phyloP scores from a whole-genome alignment of 139 green algal species.

The Chlorella sp. region DNA sequence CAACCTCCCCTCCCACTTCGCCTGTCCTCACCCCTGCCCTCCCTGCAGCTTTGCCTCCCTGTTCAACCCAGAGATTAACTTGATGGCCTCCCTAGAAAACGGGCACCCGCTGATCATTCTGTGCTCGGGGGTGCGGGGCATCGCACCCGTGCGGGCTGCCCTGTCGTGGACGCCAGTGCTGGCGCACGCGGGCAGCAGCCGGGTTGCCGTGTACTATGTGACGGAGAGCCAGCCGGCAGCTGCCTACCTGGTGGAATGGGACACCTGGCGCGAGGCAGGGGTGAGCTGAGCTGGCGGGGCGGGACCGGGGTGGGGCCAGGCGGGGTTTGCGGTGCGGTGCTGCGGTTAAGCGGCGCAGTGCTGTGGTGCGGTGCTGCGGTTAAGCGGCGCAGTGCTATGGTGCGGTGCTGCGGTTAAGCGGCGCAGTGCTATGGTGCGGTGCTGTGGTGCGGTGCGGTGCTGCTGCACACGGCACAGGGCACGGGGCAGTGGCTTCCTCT shows the following conservation, averaged over 20 bases:
- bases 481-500: too few relatives aligned
- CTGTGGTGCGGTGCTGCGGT: too few relatives aligned
- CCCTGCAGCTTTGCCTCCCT: slow-evolving; percentile 70
- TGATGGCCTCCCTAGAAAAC: slow-evolving; percentile 70
- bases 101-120: slow-evolving; percentile 74
- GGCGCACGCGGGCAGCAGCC: slow-evolving; percentile 71
- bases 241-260: slow-evolving; percentile 83
- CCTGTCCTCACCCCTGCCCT: neutral
- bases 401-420: too few relatives aligned
- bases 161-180: slow-evolving; percentile 80
- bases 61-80: slow-evolving; percentile 64
- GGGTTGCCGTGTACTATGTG: slow-evolving; percentile 54
- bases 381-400: too few relatives aligned
- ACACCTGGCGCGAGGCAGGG: slow-evolving; percentile 79
- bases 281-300: slow-evolving; percentile 44
- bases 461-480: too few relatives aligned
- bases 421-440: too few relatives aligned
- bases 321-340: too few relatives aligned
- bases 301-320: too few relatives aligned
- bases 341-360: too few relatives aligned
- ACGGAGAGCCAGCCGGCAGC: slow-evolving; percentile 50
- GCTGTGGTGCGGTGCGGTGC: too few relatives aligned
- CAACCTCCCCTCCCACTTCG: neutral
- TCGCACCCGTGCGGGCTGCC: slow-evolving; percentile 68
- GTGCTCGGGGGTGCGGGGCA: slow-evolving; percentile 63